Evolutionary conservation across 768 basidiomycete genomes (phyloP), one percentile per base, ranked within the genome.

Genomic region (Leccinum disarticulatum): DNA sequence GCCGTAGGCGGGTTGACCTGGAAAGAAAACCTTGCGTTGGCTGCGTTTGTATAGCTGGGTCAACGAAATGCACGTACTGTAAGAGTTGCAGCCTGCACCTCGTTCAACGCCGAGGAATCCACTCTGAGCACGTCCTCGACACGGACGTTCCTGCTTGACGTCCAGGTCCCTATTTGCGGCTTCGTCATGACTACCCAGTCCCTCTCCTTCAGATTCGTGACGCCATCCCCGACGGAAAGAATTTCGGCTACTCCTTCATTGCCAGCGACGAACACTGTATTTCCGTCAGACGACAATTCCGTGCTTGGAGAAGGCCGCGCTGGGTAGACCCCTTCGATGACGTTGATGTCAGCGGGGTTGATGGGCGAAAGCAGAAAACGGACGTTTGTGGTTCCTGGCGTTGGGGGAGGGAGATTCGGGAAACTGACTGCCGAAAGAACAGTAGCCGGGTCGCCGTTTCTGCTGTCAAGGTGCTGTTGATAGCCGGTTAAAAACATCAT

Each of bases 1-100:
- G 93, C 93, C 0, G 93, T 91, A 0, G 91, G 80, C 2, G 90
- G 90, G 68, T 95, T 95, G 28, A 93, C 86, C 86, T 91, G 51
- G 31, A 33, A 33, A 33, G 9, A 11, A 28, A 1, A 17, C 6
- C 2, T 9, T 14, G 47, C 9, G 14, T 55, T 28, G 48, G 51
- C 48, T n/a, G 41, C 7, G 14, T 14, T 41, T 28, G 30, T 46
- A 41, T n/a, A 17, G 3, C 36, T 13, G 46, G 22, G 30, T 14
- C 51, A 14, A 41, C 41, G 52, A 56, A 17, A 15, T 35, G 15
- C 19, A 69, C 82, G 46, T 64, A 91, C 91, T 28, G 85, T 87
- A 64, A 93, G 77, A 17, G 87, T 92, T 14, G 91, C 90, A n/a
- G 82, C 90, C 61, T 85, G 80, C 22, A 79, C 87, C 62, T 86